These are phyloP conservation scores for Epichloe glyceriae DNA, from an alignment of 2,329 filamentous ascomycete species.

Conservation along the genomic window DNA sequence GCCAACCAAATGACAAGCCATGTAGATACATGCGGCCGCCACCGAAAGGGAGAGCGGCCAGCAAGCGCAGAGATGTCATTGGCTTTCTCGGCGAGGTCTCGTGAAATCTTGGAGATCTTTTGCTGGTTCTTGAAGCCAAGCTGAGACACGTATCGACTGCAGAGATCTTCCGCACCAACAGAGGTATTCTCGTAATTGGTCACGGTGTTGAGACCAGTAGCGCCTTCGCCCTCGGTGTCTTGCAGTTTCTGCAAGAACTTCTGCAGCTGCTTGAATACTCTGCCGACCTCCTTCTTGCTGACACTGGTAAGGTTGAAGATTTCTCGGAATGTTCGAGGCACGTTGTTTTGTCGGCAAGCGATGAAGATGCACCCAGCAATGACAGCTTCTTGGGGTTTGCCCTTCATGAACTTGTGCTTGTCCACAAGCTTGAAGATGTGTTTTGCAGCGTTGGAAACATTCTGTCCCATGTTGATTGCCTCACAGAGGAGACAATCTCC, in stretches of 20 bases:
- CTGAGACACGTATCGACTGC: slow-evolving; percentile 77
- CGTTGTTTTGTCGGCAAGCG: slow-evolving; percentile 78
- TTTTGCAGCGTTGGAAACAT: slow-evolving; percentile 80
- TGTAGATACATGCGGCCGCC: slow-evolving; percentile 92
- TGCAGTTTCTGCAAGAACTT: slow-evolving; percentile 69
- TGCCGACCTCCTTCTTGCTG: slow-evolving; percentile 91
- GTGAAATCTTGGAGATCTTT: slow-evolving; percentile 66
- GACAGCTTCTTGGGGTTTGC: slow-evolving; percentile 85
- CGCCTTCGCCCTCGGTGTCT: slow-evolving; percentile 37
- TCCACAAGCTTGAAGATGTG: slow-evolving; percentile 91
- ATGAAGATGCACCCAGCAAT: slow-evolving; percentile 97
- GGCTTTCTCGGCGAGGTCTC: slow-evolving; percentile 65
- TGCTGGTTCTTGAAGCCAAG: slow-evolving; percentile 60
- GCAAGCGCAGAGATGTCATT: slow-evolving; percentile 68
- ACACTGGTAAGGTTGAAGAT: slow-evolving; percentile 90
- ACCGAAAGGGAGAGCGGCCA: slow-evolving; percentile 84
- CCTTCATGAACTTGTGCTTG: slow-evolving; percentile 87
- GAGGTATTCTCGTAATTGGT: slow-evolving; percentile 63
- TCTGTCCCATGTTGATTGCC: slow-evolving; percentile 65
- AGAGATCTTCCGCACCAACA: slow-evolving; percentile 72
- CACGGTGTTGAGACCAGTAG: slow-evolving; percentile 39
- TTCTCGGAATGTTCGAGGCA: slow-evolving; percentile 84
- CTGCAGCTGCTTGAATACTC: slow-evolving; percentile 88
- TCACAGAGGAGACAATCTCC: slow-evolving; percentile 85
- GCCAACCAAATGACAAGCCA: slow-evolving; percentile 78